Evolutionary conservation across 306 rosid genomes (phyloP), one percentile per base, ranked within the genome.

Genomic region (Prunus mume): DNA sequence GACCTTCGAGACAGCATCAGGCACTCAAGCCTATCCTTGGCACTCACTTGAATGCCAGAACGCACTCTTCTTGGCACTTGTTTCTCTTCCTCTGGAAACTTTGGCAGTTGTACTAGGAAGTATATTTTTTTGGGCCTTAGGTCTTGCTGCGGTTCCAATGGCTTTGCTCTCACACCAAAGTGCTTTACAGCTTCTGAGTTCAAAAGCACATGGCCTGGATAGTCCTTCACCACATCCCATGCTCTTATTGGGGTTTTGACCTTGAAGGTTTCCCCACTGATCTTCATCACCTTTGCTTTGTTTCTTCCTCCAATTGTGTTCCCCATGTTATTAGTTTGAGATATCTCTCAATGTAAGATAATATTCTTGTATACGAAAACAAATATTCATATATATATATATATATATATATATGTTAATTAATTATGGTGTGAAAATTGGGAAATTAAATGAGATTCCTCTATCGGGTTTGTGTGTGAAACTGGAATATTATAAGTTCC

Each of bases 21-120:
- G 69, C 88, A 87, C 20, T 93, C 97, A 7, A 93, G 97, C 71
- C 93, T 86, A 61, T 91, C 98, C 74, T 79, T 83, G 65, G 98
- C 98, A 30, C 80, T 84, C 83, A 85, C 72, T 0, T 86, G 85
- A 2, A 91, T 74, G 1, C 88, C 86, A 0, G 98, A 93, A 56
- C 83, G 86, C 27, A 69, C 91, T 73, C 97, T 84, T 43, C 91
- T 75, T 0, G 79, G n/a, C 15, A 15, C 2, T 14, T 24, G 32
- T 7, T 71, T 57, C 12, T 71, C 54, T 20, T 75, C 64, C 24
- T 74, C 86, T 0, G 58, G 51, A 62, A 57, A 74, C 46, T 79
- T 80, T 0, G 96, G 98, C 27, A 91, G 49, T 63, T 93, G 88
- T 0, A 91, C 73, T 3, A 93, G 75, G 71, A 93, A 91, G 34